Evolutionary conservation across 176 grass and related monocot species (phyloP).

Genomic region (Typha latifolia): DNA sequence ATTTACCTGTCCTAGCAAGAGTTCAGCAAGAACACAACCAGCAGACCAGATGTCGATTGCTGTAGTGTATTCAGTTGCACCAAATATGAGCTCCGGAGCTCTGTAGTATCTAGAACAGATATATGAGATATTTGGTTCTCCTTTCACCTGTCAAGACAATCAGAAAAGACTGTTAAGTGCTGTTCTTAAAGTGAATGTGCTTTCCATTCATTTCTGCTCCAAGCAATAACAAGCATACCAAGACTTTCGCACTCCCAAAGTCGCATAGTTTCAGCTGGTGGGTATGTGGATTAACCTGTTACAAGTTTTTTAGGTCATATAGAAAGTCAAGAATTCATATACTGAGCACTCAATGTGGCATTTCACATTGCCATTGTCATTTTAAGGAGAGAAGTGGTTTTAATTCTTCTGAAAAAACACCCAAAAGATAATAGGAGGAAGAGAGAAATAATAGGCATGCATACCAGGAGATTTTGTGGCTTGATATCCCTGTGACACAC

Average conservation of each 20-base stretch:
- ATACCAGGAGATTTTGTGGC: conserved; percentile 83
- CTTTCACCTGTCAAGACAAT: conserved; percentile 50
- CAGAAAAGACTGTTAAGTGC: neutral
- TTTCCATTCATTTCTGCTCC: too few relatives aligned
- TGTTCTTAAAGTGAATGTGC: too few relatives aligned
- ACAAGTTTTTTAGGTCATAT: conserved; percentile 6
- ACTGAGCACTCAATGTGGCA: neutral
- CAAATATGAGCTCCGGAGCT: conserved; percentile 93
- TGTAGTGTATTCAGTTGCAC: conserved; percentile 75
- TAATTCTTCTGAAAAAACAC: neutral
- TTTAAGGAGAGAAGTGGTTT: neutral
- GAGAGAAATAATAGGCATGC: neutral
- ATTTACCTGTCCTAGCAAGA: conserved; percentile 65
- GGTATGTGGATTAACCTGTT: conserved; percentile 66
- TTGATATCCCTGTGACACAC: conserved; percentile 83
- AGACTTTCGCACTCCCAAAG: conserved; percentile 78
- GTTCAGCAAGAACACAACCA: conserved; percentile 86
- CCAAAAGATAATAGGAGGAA: neutral
- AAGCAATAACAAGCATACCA: conserved; percentile 21
- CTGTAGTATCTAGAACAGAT: conserved; percentile 91
- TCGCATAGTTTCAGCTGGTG: conserved; percentile 77
- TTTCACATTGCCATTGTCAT: neutral
- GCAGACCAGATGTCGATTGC: conserved; percentile 91
- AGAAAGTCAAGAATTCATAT: neutral
- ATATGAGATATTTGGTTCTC: conserved; percentile 90